phyloP scores from a whole-genome alignment of 805 yeast species.

The Saccharomycopsis babjevae region DNA sequence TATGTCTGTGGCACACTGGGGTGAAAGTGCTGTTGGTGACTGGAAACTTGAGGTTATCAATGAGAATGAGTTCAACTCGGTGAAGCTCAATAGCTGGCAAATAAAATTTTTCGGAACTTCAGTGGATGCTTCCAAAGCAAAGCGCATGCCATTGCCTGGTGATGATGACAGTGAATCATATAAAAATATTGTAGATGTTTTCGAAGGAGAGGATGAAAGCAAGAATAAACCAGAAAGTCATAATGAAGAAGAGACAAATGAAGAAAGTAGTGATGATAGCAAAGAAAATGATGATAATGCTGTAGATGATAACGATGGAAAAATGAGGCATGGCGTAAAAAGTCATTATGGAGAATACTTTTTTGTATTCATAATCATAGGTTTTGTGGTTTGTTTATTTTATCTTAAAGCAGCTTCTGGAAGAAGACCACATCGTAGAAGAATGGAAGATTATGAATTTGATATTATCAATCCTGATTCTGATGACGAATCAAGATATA shows the following conservation, averaged over 20 bases:
- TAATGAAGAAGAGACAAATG: conserved; percentile 8
- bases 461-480: conserved; percentile 65
- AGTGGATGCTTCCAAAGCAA: conserved; percentile 52
- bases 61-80: conserved; percentile 28
- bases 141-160: conserved; percentile 38
- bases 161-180: conserved; percentile 21
- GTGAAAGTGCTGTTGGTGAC: conserved; percentile 65
- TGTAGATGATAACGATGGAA: conserved; percentile 30
- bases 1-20: conserved; percentile 98
- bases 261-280: conserved; percentile 15
- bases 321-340: conserved; percentile 27
- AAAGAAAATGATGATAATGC: conserved; percentile 1
- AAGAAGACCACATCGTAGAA: conserved; percentile 36
- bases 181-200: not conserved
- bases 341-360: conserved; percentile 52
- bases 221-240: not conserved
- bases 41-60: conserved; percentile 70
- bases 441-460: conserved; percentile 66
- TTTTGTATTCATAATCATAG: conserved; percentile 47
- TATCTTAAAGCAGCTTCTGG: conserved; percentile 36
- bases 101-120: conserved; percentile 76
- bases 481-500: conserved; percentile 24
- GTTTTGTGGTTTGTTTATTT: conserved; percentile 38
- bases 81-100: conserved; percentile 57
- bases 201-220: conserved; percentile 3